Evolutionary conservation across 2,329 filamentous ascomycete species (phyloP), one percentile per base, ranked within the genome.

Genomic region (Claviceps sp.): DNA sequence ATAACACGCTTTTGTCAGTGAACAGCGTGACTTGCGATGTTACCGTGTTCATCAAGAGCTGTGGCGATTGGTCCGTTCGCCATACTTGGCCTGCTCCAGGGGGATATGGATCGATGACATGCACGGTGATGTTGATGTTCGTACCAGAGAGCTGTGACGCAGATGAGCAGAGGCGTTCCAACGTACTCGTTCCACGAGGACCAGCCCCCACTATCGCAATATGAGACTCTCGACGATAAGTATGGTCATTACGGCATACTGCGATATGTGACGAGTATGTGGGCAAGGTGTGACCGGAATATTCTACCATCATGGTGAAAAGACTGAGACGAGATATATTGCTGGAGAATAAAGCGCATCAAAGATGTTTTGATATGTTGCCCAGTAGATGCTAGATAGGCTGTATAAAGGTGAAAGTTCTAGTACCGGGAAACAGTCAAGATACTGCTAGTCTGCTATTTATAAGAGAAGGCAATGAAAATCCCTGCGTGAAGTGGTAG

Each of bases 11-110:
- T 3, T 47, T 29, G 38, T 53, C 51, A 1, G 51, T 53, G 43
- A 47, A 53, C 8, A 53, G 48, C 26, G 51, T 53, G 8, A 53
- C 44, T 26, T 53, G 51, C 3, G 51, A 53, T 14, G 51, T 50
- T 5, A 53, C 51, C 7, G 51, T 53, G 44, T 53, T 53, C 51
- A 53, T 53, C 14, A 53, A 26, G 16, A 53, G 51, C 17, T 53
- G 39, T 8, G 51, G 39, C 20, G 51, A 53, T 29, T 53, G 51
- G 16, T 50, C 48, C 43, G 40, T 53, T 5, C 51, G 51, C 51
- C 51, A 53, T 17, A 53, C 51, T 6, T 29, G 36, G 37, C 51
- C 51, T 2, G 51, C 22, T 11, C 51, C 51, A 1, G 48, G 51
- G 7, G 47, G 23, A 6, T 22, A 53, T 5, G 51, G 51, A 17